Evolutionary conservation across 805 yeast genomes (phyloP).

Genomic region (Nakazawaea molendinolei): DNA sequence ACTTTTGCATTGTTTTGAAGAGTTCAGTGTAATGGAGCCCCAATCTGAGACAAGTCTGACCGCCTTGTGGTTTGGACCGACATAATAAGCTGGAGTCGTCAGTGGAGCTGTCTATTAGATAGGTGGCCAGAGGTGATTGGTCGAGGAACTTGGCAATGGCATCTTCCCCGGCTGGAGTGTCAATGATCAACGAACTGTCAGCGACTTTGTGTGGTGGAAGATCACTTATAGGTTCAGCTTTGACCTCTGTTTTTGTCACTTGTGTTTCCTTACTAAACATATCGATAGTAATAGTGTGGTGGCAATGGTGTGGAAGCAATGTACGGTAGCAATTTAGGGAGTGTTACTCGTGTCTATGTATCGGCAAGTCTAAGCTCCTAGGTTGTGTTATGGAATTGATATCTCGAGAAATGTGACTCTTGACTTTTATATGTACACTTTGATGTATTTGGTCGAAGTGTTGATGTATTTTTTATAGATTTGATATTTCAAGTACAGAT

Average conservation of each 20-base stretch:
- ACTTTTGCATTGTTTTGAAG: conserved; percentile 37
- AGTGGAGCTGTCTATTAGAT: conserved; percentile 7
- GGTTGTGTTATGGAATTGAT: too few relatives aligned
- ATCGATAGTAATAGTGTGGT: too few relatives aligned
- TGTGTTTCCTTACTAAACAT: conserved; percentile 7
- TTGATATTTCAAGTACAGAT: too few relatives aligned
- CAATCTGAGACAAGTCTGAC: conserved; percentile 37
- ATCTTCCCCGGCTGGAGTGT: conserved; percentile 1
- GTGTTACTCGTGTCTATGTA: too few relatives aligned
- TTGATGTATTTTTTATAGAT: too few relatives aligned
- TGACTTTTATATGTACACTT: too few relatives aligned
- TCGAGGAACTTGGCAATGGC: conserved; percentile 5
- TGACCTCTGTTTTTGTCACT: not conserved
- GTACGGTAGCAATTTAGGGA: too few relatives aligned
- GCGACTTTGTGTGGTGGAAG: conserved; percentile 3
- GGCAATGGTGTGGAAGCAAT: too few relatives aligned
- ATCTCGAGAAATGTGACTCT: too few relatives aligned
- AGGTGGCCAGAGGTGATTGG: conserved; percentile 3
- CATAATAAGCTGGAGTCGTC: conserved; percentile 30
- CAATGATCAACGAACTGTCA: conserved; percentile 4
- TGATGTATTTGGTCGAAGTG: too few relatives aligned
- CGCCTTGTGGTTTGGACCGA: conserved; percentile 31
- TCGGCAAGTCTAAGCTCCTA: too few relatives aligned
- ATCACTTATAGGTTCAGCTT: conserved; percentile 6
- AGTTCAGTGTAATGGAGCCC: conserved; percentile 29